A percentile compares a stretch with the other conserved stretches of the same genome.
phyloP scores from a whole-genome alignment of 2,329 filamentous ascomycete species.

The Fonsecaea nubica region DNA sequence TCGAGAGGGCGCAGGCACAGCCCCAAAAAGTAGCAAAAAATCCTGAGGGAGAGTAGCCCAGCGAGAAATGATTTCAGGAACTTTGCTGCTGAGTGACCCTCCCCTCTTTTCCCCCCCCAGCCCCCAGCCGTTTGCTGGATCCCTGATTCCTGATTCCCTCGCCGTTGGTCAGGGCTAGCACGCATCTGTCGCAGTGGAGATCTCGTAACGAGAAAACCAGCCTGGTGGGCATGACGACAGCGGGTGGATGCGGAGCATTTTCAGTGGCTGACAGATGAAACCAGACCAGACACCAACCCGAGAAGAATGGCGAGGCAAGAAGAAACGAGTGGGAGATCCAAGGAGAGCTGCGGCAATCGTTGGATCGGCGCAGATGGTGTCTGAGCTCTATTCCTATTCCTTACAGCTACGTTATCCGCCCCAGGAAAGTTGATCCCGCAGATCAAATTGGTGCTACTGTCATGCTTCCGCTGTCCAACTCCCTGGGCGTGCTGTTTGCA shows the following conservation, averaged over 20 bases:
- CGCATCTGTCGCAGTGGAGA: conserved; percentile 12
- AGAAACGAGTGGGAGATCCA: not conserved
- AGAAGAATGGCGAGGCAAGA: not conserved
- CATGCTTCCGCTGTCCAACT: not conserved
- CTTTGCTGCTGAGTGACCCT: conserved; percentile 9
- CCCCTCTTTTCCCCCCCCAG: conserved; percentile 3
- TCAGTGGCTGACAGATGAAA: conserved; percentile 8
- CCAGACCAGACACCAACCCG: not conserved
- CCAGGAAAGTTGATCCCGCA: not conserved
- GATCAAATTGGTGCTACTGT: conserved; percentile 1
- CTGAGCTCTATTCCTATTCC: not conserved
- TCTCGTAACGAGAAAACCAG: conserved; percentile 19
- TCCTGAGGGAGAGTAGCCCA: not conserved
- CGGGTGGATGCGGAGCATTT: conserved; percentile 12
- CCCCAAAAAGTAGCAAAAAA: conserved; percentile 8
- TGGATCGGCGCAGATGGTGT: not conserved
- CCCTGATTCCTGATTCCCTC: not conserved
- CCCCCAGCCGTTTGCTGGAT: conserved; percentile 15
- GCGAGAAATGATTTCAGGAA: conserved; percentile 3
- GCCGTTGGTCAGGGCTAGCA: conserved; percentile 5
- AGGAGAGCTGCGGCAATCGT: not conserved
- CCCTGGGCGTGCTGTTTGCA: not conserved
- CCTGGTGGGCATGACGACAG: conserved; percentile 13
- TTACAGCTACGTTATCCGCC: not conserved
- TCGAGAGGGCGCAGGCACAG: conserved; percentile 8